Percentiles rank a stretch among this genome's conserved stretches.
phyloP scores from a whole-genome alignment of 2,329 filamentous ascomycete species.

The Epicoccum sorghinum region DNA sequence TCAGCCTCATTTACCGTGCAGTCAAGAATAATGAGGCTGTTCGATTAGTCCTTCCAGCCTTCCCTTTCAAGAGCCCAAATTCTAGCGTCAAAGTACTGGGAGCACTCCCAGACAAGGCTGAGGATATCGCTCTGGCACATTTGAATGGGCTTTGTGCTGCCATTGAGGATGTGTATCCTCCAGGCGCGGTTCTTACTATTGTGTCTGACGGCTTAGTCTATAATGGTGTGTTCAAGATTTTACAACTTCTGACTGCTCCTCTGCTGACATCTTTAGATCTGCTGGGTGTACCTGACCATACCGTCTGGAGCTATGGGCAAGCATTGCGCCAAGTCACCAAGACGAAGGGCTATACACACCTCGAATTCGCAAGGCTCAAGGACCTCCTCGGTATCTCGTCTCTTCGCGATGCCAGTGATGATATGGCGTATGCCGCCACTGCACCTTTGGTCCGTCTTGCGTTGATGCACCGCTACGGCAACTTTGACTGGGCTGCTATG shows the following conservation, averaged over 20 bases:
- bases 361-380: constrained; percentile 24
- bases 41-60: constrained; percentile 56
- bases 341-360: constrained; percentile 18
- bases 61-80: constrained; percentile 69
- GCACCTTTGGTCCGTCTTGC: constrained; percentile 24
- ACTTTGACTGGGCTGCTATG: constrained; percentile 16
- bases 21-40: constrained; percentile 23
- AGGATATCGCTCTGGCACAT: constrained; percentile 50
- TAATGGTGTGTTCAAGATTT: constrained; percentile 31
- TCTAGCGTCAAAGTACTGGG: constrained; percentile 61
- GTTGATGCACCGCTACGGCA: constrained; percentile 24
- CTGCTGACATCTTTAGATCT: constrained; percentile 36
- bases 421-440: constrained; percentile 22
- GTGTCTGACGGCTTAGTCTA: constrained; percentile 52
- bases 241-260: neutral
- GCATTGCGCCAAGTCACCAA: constrained; percentile 17
- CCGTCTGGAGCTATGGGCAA: constrained; percentile 48
- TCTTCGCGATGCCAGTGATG: constrained; percentile 16
- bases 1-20: constrained; percentile 18
- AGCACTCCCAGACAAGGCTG: constrained; percentile 50
- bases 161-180: constrained; percentile 48
- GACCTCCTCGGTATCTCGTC: constrained; percentile 19
- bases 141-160: constrained; percentile 50
- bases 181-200: constrained; percentile 49
- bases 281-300: constrained; percentile 50